These are phyloP conservation scores for Calendula officinalis DNA, from an alignment of 129 eudicot genomes.

Conservation along the genomic window DNA sequence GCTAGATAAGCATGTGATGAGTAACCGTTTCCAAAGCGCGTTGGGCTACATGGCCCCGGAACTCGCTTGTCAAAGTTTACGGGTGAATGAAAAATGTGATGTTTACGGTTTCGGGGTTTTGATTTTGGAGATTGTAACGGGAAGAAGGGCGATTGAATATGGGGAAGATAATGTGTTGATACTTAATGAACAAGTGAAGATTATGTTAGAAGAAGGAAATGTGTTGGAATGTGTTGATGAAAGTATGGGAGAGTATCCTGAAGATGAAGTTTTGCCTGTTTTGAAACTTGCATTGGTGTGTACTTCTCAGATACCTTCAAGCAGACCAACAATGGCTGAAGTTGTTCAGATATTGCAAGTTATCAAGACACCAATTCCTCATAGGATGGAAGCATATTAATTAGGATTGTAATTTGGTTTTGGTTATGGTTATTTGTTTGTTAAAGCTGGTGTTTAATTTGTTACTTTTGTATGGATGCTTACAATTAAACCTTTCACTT, in stretches of 20 bases:
- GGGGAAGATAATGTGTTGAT: conserved; percentile 87
- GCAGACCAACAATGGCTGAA: conserved; percentile 94
- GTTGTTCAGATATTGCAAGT: conserved; percentile 94
- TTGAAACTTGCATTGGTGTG: conserved; percentile 87
- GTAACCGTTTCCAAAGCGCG: conserved; percentile 70
- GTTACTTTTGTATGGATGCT: conserved; percentile 17
- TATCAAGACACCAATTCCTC: conserved; percentile 73
- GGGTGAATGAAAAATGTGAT: conserved; percentile 93
- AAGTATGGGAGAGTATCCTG: conserved; percentile 72
- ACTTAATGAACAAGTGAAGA: conserved; percentile 71
- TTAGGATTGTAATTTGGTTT: conserved; percentile 8
- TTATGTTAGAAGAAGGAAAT: conserved; percentile 77
- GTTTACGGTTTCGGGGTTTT: conserved; percentile 85
- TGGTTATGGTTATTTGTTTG: conserved; percentile 2
- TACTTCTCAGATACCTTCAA: conserved; percentile 94
- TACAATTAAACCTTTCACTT: not conserved
- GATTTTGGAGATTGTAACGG: conserved; percentile 74
- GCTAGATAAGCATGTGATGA: conserved; percentile 65
- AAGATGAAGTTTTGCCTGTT: conserved; percentile 89
- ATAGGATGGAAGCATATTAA: conserved; percentile 46
- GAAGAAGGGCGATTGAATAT: conserved; percentile 79
- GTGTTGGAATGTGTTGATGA: conserved; percentile 77
- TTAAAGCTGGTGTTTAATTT: conserved; percentile 16
- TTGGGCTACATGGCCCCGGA: conserved; percentile 93
- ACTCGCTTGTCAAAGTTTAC: conserved; percentile 78